phyloP scores from a whole-genome alignment of 805 yeast genomes.

The Ogataea zsoltii region DNA sequence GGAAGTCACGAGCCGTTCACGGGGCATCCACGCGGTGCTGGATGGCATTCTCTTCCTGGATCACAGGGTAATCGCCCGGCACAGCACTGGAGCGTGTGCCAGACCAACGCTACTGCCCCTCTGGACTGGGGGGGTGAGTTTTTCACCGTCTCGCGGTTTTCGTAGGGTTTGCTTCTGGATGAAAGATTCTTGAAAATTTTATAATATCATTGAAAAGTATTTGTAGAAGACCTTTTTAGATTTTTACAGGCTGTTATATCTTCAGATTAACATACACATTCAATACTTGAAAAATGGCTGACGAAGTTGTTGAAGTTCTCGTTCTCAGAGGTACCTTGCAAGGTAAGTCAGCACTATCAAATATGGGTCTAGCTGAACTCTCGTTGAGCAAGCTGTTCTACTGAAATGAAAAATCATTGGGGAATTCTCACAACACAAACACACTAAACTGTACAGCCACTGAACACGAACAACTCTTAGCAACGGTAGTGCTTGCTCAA shows the following conservation, averaged over 20 bases:
- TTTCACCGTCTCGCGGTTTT: conserved; percentile 6
- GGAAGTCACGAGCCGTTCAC: not conserved
- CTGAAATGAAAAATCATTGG: not conserved
- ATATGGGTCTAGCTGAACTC: not conserved
- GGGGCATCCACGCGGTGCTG: not conserved
- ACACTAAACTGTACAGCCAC: not conserved
- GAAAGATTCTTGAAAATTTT: conserved; percentile 19
- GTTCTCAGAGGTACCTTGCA: conserved; percentile 99
- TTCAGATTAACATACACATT: conserved; percentile 12
- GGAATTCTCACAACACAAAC: not conserved
- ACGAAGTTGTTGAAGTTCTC: conserved; percentile 80
- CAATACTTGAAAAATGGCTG: conserved; percentile 53
- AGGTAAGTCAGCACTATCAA: conserved; percentile 46
- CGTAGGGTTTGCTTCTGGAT: conserved; percentile 5
- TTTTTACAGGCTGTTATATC: conserved; percentile 6
- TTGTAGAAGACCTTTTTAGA: conserved; percentile 3
- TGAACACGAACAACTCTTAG: not conserved
- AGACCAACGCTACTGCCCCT: not conserved
- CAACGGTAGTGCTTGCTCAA: too few relatives aligned
- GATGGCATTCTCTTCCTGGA: not conserved
- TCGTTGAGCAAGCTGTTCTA: not conserved
- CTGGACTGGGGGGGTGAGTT: conserved; percentile 7
- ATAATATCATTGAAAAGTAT: conserved; percentile 8
- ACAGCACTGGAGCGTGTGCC: not conserved
- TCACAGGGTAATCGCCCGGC: not conserved